Conservation (phyloP, 202 grass and related monocot genomes). For the Bolboschoenoplectus hybrid region DNA sequence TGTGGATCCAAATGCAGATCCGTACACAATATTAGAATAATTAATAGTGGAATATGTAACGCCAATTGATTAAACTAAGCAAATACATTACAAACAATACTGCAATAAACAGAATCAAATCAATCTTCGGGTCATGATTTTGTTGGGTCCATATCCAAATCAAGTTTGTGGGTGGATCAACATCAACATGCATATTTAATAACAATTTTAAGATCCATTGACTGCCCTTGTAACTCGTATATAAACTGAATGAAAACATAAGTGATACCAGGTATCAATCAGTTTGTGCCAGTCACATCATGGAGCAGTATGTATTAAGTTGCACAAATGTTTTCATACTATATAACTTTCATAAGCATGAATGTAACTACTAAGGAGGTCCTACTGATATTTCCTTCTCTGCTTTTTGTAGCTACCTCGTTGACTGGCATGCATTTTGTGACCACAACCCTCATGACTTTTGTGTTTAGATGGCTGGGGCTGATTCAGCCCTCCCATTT, state of each 20-base stretch:
- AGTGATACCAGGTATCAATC: not conserved
- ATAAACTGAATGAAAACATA: conserved; percentile 16
- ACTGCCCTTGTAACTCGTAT: not conserved
- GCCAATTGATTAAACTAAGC: not conserved
- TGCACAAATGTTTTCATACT: conserved; percentile 14
- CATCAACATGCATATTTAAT: not conserved
- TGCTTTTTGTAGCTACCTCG: conserved; percentile 67
- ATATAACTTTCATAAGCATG: not conserved
- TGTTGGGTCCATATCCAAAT: conserved; percentile 2
- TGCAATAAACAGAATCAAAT: not conserved
- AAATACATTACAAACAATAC: not conserved
- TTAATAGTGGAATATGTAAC: not conserved
- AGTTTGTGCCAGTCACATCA: conserved; percentile 10
- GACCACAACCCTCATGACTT: conserved; percentile 80
- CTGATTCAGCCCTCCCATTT: conserved; percentile 86
- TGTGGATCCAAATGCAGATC: not conserved
- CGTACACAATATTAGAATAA: not conserved
- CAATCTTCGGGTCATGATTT: not conserved
- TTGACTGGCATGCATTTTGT: conserved; percentile 92
- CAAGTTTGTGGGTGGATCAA: not conserved
- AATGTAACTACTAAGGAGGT: conserved; percentile 20
- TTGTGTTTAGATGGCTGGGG: conserved; percentile 76
- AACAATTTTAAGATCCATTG: not conserved
- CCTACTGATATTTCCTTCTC: conserved; percentile 1
- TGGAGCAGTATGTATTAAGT: not conserved